Base-by-base conservation (phyloP, 352 stramenopile genomes). In the Phytophthora niederhauseri region DNA sequence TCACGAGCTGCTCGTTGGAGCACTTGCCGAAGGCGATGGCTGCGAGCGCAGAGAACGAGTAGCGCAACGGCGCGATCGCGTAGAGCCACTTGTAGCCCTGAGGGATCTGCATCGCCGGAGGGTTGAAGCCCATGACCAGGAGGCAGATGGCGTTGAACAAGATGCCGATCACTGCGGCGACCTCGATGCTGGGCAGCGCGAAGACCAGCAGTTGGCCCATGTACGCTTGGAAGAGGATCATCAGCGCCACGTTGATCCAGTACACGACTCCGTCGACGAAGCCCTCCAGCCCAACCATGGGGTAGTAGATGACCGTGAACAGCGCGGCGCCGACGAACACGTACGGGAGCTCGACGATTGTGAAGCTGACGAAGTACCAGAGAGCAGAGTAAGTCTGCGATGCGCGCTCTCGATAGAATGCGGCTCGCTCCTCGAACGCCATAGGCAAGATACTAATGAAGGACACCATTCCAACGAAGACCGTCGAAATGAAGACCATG, bases 361-460 rank as follows among this genome's bases (percentile, higher is more conserved):
- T 69, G 54, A 72, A 75, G 52, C 61, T 69, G 31, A 96, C 30
- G 24, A 81, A 81, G 59, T 97, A 93, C 56, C 85, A 82, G 17
- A 77, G 63, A n/a, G 80, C 60, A 52, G 85, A 79, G 66, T 98
- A 98, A 66, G 95, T 97, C 56, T 92, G 68, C 9, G 89, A 82
- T 28, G 84, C 75, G 51, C 90, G 82, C 53, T 87, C 79, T 19
- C 79, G 79, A 55, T 85, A 87, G 60, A 93, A 98, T 34, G 91
- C 88, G 28, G 90, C 90, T 17, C 92, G 81, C 64, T 98, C 90
- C 53, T 90, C 82, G 65, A 91, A 83, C 34, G 94, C 89, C 17
- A 97, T 65, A 8, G 91, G 82, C 12, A 98, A 52, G 0, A 90
- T 81, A 3, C 75, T 90, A 50, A 94, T 82, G 50, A 97, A 87